Evolutionary conservation across 345 rosid species (phyloP).

Genomic region (Geranium rotundifolium): DNA sequence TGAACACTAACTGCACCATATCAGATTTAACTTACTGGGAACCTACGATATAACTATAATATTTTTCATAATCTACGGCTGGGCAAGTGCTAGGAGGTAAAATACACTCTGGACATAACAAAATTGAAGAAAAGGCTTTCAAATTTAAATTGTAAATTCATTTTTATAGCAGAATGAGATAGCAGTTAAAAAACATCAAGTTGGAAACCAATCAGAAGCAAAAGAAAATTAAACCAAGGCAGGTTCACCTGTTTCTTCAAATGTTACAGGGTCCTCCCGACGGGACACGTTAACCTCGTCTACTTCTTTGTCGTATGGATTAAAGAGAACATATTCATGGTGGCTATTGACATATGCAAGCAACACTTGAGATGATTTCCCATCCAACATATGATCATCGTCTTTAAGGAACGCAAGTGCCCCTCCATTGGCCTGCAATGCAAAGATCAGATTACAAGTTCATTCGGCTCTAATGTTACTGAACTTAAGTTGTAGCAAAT

Average conservation of each 20-base stretch:
- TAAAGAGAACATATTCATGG: slow-evolving; percentile 76
- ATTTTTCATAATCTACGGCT: too few species aligned
- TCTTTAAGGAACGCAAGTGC: slow-evolving; percentile 43
- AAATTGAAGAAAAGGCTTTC: too few species aligned
- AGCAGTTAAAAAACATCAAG: too few species aligned
- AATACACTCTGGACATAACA: too few species aligned
- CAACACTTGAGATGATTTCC: slow-evolving; percentile 27
- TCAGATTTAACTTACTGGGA: too few species aligned
- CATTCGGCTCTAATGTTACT: neutral
- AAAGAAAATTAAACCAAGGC: too few species aligned
- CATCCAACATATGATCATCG: slow-evolving; percentile 26
- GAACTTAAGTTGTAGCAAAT: neutral
- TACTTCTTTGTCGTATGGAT: slow-evolving; percentile 47
- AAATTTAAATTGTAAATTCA: too few species aligned
- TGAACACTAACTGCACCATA: too few species aligned
- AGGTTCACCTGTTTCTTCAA: slow-evolving; percentile 38
- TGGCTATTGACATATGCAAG: slow-evolving; percentile 65
- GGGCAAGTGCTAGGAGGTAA: too few species aligned
- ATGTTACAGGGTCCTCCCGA: slow-evolving; percentile 17
- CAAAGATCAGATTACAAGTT: slow-evolving; percentile 6
- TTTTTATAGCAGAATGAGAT: too few species aligned
- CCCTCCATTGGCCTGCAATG: slow-evolving; percentile 69
- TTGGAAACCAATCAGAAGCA: too few species aligned
- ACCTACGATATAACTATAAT: too few species aligned
- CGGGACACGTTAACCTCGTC: slow-evolving; percentile 31